phyloP scores from a whole-genome alignment of 2,329 filamentous ascomycete genomes.

The Aspergillus terreus region DNA sequence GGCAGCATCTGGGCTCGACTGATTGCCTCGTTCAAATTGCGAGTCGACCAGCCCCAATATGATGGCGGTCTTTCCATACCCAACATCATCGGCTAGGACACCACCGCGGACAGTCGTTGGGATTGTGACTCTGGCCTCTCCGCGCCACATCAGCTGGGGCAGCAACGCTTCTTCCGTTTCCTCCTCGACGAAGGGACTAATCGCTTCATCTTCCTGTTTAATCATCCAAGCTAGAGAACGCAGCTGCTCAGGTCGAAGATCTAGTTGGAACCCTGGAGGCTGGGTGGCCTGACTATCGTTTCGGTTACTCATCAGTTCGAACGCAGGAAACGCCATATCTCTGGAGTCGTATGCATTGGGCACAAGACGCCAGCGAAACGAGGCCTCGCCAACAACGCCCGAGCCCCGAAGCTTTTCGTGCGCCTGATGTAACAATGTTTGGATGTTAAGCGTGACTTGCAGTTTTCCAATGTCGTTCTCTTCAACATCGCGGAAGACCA shows the following conservation, averaged over 20 bases:
- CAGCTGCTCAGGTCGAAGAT: conserved; percentile 51
- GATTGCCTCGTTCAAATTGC: conserved; percentile 31
- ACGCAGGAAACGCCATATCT: conserved; percentile 33
- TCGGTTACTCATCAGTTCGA: conserved; percentile 44
- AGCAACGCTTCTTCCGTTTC: conserved; percentile 57
- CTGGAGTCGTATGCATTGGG: conserved; percentile 41
- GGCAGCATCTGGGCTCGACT: conserved; percentile 3
- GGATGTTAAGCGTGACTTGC: conserved; percentile 36
- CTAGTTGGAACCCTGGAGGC: conserved; percentile 32
- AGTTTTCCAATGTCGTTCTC: conserved; percentile 33
- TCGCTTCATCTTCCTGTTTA: conserved; percentile 46
- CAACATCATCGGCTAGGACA: conserved; percentile 61
- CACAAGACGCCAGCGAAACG: conserved; percentile 45
- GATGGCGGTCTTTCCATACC: conserved; percentile 64
- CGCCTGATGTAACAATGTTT: conserved; percentile 36
- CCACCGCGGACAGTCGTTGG: conserved; percentile 50
- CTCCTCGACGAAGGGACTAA: conserved; percentile 46
- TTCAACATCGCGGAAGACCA: conserved; percentile 35
- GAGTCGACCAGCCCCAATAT: conserved; percentile 55
- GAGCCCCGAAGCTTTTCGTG: conserved; percentile 22
- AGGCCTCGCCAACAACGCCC: conserved; percentile 12
- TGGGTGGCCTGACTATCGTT: conserved; percentile 28
- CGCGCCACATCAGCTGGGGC: conserved; percentile 52
- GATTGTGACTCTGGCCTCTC: conserved; percentile 47
- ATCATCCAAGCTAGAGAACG: conserved; percentile 59